Percentiles rank a stretch among this genome's conserved stretches.
phyloP scores from a whole-genome alignment of 2,329 filamentous ascomycete species.

The Pyrenophora graminea region DNA sequence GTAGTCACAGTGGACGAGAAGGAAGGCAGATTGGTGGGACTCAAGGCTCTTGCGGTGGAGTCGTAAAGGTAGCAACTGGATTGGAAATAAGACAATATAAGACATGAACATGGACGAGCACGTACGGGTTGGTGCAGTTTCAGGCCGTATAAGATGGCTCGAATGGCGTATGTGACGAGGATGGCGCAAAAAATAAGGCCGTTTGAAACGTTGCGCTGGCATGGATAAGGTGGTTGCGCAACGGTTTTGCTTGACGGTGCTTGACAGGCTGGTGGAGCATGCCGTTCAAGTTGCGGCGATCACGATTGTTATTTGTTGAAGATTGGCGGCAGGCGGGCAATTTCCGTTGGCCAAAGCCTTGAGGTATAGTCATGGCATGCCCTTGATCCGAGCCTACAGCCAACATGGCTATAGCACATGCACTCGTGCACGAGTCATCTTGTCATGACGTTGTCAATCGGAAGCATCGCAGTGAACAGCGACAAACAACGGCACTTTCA shows the following conservation, averaged over 20 bases:
- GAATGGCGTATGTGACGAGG: not conserved
- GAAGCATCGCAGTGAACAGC: too few species aligned
- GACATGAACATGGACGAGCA: not conserved
- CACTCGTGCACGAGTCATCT: too few species aligned
- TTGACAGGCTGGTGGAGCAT: slow-evolving; percentile 6
- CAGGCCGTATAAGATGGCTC: not conserved
- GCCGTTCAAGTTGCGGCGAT: not conserved
- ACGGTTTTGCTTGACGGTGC: slow-evolving; percentile 2
- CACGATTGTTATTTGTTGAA: not conserved
- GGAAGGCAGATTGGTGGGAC: slow-evolving; percentile 69
- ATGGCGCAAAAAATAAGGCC: slow-evolving; percentile 7
- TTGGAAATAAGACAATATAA: not conserved
- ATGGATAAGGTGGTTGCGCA: slow-evolving; percentile 6
- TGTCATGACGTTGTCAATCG: too few species aligned
- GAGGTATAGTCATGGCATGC: not conserved
- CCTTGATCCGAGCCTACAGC: not conserved
- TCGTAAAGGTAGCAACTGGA: slow-evolving; percentile 25
- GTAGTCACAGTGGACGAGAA: slow-evolving; percentile 67
- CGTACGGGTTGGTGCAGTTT: not conserved
- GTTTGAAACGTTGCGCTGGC: slow-evolving; percentile 9
- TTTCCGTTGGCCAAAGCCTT: not conserved
- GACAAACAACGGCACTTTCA: too few species aligned
- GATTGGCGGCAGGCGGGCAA: not conserved
- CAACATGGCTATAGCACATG: not conserved
- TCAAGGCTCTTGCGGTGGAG: slow-evolving; percentile 79